Evolutionary conservation across 2,329 filamentous ascomycete species (phyloP).

Genomic region (Ophiostoma sp.): DNA sequence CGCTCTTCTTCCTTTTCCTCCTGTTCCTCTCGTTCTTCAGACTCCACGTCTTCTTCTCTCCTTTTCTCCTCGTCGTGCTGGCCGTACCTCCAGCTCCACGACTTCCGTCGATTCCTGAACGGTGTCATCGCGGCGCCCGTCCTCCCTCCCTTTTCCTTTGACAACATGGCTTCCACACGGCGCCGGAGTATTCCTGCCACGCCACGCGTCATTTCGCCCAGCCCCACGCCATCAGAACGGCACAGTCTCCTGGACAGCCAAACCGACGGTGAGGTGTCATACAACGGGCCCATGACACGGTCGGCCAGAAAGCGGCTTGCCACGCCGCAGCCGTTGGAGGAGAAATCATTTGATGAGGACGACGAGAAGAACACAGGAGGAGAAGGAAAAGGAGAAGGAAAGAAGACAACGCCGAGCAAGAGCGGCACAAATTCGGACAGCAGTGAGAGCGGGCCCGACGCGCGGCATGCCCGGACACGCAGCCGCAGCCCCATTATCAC

Average conservation of each 20-base stretch:
- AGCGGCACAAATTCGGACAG: slow-evolving; percentile 18
- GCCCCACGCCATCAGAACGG: slow-evolving; percentile 65
- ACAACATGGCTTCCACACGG: slow-evolving; percentile 28
- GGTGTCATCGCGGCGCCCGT: slow-evolving; percentile 52
- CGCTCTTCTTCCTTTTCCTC: slow-evolving; percentile 27
- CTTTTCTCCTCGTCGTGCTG: slow-evolving; percentile 24
- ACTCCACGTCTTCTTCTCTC: slow-evolving; percentile 26
- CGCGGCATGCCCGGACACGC: slow-evolving; percentile 60
- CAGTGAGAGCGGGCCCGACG: slow-evolving; percentile 39
- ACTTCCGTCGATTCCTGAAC: slow-evolving; percentile 47
- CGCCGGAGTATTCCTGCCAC: slow-evolving; percentile 62
- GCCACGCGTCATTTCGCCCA: slow-evolving; percentile 84
- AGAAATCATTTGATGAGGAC: slow-evolving; percentile 46
- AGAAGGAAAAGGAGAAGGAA: not conserved
- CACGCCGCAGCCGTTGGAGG: slow-evolving; percentile 55
- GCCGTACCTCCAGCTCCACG: slow-evolving; percentile 33
- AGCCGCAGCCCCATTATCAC: slow-evolving; percentile 62
- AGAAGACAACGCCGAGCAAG: not conserved
- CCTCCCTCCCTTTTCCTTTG: slow-evolving; percentile 54
- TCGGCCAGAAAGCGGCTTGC: slow-evolving; percentile 57
- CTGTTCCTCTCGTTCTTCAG: slow-evolving; percentile 24
- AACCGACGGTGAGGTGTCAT: slow-evolving; percentile 40
- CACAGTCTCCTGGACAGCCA: slow-evolving; percentile 36
- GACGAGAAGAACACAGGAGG: slow-evolving; percentile 27
- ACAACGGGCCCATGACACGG: slow-evolving; percentile 71